These are phyloP conservation scores for Extremus antarcticus DNA, from an alignment of 495 filamentous ascomycete species.

Conservation along the genomic window DNA sequence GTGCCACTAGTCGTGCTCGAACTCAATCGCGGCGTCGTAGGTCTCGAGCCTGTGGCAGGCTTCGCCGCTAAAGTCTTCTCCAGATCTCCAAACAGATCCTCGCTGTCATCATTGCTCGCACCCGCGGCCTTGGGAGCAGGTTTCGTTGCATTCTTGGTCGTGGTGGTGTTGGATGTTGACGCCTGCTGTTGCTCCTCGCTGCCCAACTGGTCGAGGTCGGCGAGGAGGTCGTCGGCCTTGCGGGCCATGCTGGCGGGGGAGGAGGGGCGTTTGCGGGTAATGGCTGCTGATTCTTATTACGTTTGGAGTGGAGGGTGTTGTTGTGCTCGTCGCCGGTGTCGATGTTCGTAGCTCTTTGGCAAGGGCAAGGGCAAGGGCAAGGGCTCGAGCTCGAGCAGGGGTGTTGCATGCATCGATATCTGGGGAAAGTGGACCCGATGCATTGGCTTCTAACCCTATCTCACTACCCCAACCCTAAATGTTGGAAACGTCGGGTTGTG, in stretches of 20 bases:
- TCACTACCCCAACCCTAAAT: background rate
- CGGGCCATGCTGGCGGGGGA: constrained; percentile 37
- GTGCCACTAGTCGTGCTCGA: constrained; percentile 43
- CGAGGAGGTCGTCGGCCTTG: constrained; percentile 65
- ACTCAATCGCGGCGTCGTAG: constrained; percentile 71
- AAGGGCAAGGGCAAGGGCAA: too few relatives aligned
- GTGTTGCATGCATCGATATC: background rate
- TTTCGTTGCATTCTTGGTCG: background rate
- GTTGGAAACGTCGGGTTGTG: background rate
- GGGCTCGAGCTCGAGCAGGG: too few relatives aligned
- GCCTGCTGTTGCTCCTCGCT: constrained; percentile 35
- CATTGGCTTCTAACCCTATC: too few relatives aligned
- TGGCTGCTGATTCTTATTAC: background rate
- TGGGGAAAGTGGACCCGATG: background rate
- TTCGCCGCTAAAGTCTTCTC: constrained; percentile 61
- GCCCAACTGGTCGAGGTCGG: constrained; percentile 67
- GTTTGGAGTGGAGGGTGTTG: background rate
- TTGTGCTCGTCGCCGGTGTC: too few relatives aligned
- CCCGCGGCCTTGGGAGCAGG: background rate
- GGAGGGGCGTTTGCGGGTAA: background rate
- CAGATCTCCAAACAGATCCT: constrained; percentile 77
- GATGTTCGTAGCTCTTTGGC: too few relatives aligned
- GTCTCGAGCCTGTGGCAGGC: constrained; percentile 48
- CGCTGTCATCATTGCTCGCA: constrained; percentile 38
- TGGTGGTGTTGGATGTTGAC: constrained; percentile 32